These are phyloP conservation scores for Fusarium algeriense DNA, from an alignment of 2,329 filamentous ascomycete species.

Conservation along the genomic window DNA sequence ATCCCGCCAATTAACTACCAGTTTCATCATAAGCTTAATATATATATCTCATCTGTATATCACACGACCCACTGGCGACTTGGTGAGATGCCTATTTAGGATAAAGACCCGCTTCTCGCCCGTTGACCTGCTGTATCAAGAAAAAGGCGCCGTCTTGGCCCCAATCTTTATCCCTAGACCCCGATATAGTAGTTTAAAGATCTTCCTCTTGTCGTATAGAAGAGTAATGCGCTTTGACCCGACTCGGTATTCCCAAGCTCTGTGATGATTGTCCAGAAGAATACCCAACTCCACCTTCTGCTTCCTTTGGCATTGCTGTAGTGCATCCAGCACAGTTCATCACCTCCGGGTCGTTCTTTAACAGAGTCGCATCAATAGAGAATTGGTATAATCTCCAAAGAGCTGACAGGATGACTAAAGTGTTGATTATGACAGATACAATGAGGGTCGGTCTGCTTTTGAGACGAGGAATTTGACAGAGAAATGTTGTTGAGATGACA, in stretches of 20 bases:
- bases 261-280: background rate
- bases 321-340: background rate
- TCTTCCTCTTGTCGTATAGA: background rate
- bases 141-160: background rate
- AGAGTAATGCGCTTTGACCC: background rate
- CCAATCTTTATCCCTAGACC: background rate
- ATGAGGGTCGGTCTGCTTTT: background rate
- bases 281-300: background rate
- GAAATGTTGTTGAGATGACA: background rate
- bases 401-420: background rate
- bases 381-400: background rate
- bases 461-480: background rate
- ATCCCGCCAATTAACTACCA: slow-evolving; percentile 10
- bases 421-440: background rate
- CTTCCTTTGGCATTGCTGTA: background rate
- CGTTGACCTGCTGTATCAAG: background rate
- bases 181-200: background rate
- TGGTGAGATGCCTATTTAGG: slow-evolving; percentile 2
- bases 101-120: background rate
- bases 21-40: slow-evolving; percentile 12
- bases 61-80: background rate
- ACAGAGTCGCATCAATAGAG: background rate
- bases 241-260: background rate
- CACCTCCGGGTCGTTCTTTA: background rate
- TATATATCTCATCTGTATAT: background rate